A percentile compares a stretch with the other conserved stretches of the same genome.
These are phyloP conservation scores for Priceomyces haplophilus DNA, from an alignment of 805 yeast species.

Conservation along the genomic window DNA sequence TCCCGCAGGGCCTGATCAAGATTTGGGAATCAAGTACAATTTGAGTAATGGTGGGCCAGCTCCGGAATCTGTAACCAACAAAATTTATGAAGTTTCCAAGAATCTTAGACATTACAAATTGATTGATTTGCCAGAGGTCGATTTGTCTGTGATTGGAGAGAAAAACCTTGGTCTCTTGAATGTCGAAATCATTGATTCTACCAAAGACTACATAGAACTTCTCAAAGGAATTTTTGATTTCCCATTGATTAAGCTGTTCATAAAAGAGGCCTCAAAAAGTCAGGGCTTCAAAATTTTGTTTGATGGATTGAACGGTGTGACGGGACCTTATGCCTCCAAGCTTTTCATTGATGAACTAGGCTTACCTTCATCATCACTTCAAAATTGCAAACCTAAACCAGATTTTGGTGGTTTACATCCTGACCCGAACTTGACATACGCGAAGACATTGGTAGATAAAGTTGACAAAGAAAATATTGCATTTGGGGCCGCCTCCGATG, in stretches of 20 bases:
- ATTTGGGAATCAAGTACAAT: conserved; percentile 94
- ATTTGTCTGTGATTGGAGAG: conserved; percentile 57
- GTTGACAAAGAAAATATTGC: conserved; percentile 83
- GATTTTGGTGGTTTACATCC: conserved; percentile 98
- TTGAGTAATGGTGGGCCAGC: conserved; percentile 97
- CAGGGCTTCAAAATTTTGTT: conserved; percentile 69
- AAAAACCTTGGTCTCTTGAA: conserved; percentile 54
- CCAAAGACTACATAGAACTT: conserved; percentile 72
- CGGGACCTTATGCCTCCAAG: conserved; percentile 92
- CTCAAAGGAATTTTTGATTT: conserved; percentile 87
- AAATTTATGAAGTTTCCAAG: conserved; percentile 71
- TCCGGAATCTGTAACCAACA: conserved; percentile 89
- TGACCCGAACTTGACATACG: conserved; percentile 95
- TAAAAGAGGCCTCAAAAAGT: conserved; percentile 47
- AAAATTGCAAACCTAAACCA: conserved; percentile 74
- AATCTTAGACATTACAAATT: conserved; percentile 58
- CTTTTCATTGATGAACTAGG: conserved; percentile 85
- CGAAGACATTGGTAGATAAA: conserved; percentile 75
- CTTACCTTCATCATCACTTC: conserved; percentile 64
- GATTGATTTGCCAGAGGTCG: conserved; percentile 59
- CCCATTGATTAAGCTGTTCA: conserved; percentile 68
- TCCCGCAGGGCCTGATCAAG: conserved; percentile 94
- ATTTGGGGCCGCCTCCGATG: conserved; percentile 98
- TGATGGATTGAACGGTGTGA: conserved; percentile 91
- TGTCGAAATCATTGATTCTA: conserved; percentile 81